Percentiles rank a stretch among this genome's conserved stretches.
These are phyloP conservation scores for Mycosphaerella sp. DNA, from an alignment of 2,329 filamentous ascomycete species.

Conservation along the genomic window DNA sequence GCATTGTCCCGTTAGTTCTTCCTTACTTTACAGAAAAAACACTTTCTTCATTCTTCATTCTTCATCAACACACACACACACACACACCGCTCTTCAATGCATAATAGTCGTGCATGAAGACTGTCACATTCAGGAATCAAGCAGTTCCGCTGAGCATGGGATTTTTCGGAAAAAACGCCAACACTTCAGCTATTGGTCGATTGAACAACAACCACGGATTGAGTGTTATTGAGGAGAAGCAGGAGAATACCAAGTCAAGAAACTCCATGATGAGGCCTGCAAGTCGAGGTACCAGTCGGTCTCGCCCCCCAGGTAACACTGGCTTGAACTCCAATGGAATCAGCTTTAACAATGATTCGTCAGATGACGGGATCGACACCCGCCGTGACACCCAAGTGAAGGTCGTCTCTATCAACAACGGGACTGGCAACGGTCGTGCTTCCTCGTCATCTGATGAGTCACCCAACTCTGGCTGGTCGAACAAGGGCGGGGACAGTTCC, in stretches of 20 bases:
- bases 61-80: background rate
- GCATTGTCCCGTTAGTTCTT: background rate
- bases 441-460: slow-evolving; percentile 16
- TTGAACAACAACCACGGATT: slow-evolving; percentile 11
- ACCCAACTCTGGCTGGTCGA: slow-evolving; percentile 15
- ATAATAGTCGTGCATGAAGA: slow-evolving; percentile 9
- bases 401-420: slow-evolving; percentile 16
- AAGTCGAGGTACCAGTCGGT: slow-evolving; percentile 14
- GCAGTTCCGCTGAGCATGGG: slow-evolving; percentile 19
- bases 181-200: slow-evolving; percentile 9
- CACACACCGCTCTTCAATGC: background rate
- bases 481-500: slow-evolving; percentile 15
- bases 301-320: slow-evolving; percentile 17
- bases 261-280: slow-evolving; percentile 11
- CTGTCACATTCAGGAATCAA: slow-evolving; percentile 17
- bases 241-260: slow-evolving; percentile 11
- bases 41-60: background rate
- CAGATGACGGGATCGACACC: slow-evolving; percentile 14
- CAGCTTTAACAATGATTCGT: slow-evolving; percentile 17
- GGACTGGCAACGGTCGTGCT: slow-evolving; percentile 5
- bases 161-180: slow-evolving; percentile 15
- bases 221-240: slow-evolving; percentile 16
- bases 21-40: background rate
- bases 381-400: slow-evolving; percentile 14
- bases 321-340: slow-evolving; percentile 20